Base-by-base conservation (phyloP, 768 basidiomycete species). In the Hericium coralloides region DNA sequence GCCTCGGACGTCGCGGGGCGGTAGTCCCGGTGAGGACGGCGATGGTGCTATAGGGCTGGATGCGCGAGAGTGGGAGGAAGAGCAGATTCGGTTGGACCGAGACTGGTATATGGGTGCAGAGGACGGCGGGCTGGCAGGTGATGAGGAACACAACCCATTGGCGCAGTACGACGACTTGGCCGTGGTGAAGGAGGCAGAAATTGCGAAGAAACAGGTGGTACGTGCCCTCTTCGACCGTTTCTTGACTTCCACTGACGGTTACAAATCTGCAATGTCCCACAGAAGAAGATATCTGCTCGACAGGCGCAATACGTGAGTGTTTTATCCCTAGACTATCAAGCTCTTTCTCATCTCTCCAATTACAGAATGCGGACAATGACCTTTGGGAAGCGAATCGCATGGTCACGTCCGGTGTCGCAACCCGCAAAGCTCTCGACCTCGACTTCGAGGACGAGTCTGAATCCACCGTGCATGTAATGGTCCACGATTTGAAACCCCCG, bases 361-460 rank as follows among this genome's bases (percentile, higher is more conserved):
- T 58, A 4, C 66, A 95, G 91, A 98, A 98, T 65, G 92, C 92
- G 22, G 97, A 99, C 70, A 98, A 97, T 65, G 97, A 99, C 65
- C 74, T 95, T 12, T 99, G 97, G 97, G 97, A 99, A 75, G 90
- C 90, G 8, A 98, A 98, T 67, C 90, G 95, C 66, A 95, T 99
- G 89, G 76, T 92, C 10, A 92, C 92, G 0, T 98, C 97, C 2
- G 97, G 97, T 65, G 88, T 98, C 18, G 90, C 92, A 1, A 91
- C 90, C 9, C 86, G 90, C 37, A 89, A 84, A 62, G 76, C 82
- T 3, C 80, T 99, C 50, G 94, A 99, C 67, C 77, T 95, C 22
- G 95, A 98, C 65, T 94, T 98, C 64, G 92, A 95, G 65, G 95
- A 98, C 67, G 97, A 98, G 65, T 86, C 89, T 0, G 93, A 95